Conservation (phyloP, 129 eudicot species). For the Chrysanthemum seticuspe region DNA sequence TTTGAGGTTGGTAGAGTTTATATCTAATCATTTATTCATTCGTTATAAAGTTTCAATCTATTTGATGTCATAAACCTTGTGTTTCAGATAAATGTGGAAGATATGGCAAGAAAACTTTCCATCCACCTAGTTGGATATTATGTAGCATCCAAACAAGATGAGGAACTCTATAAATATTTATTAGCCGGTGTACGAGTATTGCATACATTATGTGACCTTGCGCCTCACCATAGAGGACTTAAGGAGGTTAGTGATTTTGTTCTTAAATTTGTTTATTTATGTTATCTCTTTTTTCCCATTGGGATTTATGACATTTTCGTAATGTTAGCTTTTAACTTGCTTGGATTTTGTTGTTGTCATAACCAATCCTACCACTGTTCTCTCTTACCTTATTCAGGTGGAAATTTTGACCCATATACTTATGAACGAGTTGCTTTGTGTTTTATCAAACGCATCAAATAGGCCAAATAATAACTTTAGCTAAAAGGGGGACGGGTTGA, state of each 20-base stretch:
- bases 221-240: constrained; percentile 52
- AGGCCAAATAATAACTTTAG: too few relatives aligned
- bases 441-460: too few relatives aligned
- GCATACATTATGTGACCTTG: constrained; percentile 58
- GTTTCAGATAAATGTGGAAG: constrained; percentile 62
- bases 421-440: too few relatives aligned
- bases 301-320: too few relatives aligned
- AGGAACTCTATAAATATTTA: constrained; percentile 46
- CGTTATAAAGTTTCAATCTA: background rate
- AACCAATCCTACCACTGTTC: too few relatives aligned
- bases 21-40: background rate
- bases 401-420: too few relatives aligned
- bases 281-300: too few relatives aligned
- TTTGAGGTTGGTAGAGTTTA: constrained; percentile 44
- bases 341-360: too few relatives aligned
- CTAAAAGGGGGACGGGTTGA: too few relatives aligned
- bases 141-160: constrained; percentile 42
- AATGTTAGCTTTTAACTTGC: too few relatives aligned
- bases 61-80: background rate
- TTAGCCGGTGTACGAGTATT: constrained; percentile 58
- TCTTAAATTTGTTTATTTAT: too few relatives aligned
- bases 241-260: constrained; percentile 46
- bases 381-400: too few relatives aligned
- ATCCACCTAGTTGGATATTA: constrained; percentile 52
- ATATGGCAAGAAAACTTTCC: constrained; percentile 55